Evolutionary conservation across 2,329 filamentous ascomycete genomes (phyloP), one percentile per base, ranked within the genome.

Genomic region (Hypoxylon sp.): DNA sequence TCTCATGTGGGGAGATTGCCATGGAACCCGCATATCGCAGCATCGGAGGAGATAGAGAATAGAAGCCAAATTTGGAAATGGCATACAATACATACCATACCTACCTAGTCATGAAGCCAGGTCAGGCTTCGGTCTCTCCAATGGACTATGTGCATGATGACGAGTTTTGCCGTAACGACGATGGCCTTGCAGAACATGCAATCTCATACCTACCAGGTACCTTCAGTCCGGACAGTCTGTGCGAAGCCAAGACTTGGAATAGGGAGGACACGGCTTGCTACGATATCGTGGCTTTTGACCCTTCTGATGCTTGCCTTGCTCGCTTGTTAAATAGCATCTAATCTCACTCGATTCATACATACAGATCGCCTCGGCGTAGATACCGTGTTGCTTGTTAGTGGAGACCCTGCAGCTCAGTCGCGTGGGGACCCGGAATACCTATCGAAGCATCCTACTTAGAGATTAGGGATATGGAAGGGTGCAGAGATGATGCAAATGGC

Each of bases 401-500:
- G 66, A 56, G 63, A 51, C 56, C 62, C 66, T 69, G 71, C 63
- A 67, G 66, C 67, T 63, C 55, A 57, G 52, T 64, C 53, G 70
- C 72, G 70, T 68, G 65, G 61, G 53, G 65, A 73, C 66, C 73
- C 72, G 72, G 70, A 69, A 74, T 65, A 22, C 19, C 19, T 22
- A 67, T 76, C 72, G 75, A 72, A 74, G 69, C 57, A 65, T 46
- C 56, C 63, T 65, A 65, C 71, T 39, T 66, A 46, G 63, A 73
- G 58, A 63, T 66, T 50, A 66, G 67, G 58, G 48, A 52, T 44
- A 54, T 73, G 73, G 72, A 60, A 67, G 61, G 69, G 61, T 63
- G 71, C 74, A 76, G 73, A 61, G 61, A 68, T 60, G 67, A 75
- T 76, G 73, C 71, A 70, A 66, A 72, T 67, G 64, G 62, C 74